Evolutionary conservation across 2,329 filamentous ascomycete species (phyloP), one percentile per base, ranked within the genome.

Genomic region (Cladophialophora exuberans): DNA sequence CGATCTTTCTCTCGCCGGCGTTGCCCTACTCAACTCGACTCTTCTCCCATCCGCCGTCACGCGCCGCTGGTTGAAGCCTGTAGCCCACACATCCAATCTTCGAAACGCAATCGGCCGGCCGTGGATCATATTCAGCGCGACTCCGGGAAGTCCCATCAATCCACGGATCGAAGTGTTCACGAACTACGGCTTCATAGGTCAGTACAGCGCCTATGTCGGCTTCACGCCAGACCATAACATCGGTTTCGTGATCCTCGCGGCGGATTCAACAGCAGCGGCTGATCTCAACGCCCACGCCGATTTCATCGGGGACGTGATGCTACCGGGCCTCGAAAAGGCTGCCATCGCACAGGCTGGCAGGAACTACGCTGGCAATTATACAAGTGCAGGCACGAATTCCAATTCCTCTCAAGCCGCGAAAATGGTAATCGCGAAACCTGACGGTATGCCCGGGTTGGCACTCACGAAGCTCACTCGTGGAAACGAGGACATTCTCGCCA

Each of bases 61-160:
- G 0, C 69, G 73, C 11, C 67, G 73, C 20, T 79, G 76, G 76
- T 64, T 79, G 17, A 76, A 76, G 46, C 76, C 76, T 0, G 73
- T 72, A 0, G 67, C 75, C 3, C 72, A 73, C 28, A 54, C 50
- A 11, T 50, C 57, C 9, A 39, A 46, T 26, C 18, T 45, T 5
- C 55, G 63, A 33, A 68, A 72, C n/a, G 69, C 70, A 1, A 65
- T 77, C 1, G 73, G 75, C 5, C 70, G 71, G 20, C 76, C 76
- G 1, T 79, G 76, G 76, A 76, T 76, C 7, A 70, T 78, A 38
- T 50, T 55, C 23, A 62, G 57, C 2, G 28, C 46, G 13, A 28
- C 52, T 36, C 7, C 15, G n/a, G 26, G 22, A 11, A 48, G 30
- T 22, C 45, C 28, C 5, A 48, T 36, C 0, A 65, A 62, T 11